Percentiles rank a stretch among this genome's conserved stretches.
Conservation (phyloP, 202 grass and related monocot species). For the Saccharum hybrid region DNA sequence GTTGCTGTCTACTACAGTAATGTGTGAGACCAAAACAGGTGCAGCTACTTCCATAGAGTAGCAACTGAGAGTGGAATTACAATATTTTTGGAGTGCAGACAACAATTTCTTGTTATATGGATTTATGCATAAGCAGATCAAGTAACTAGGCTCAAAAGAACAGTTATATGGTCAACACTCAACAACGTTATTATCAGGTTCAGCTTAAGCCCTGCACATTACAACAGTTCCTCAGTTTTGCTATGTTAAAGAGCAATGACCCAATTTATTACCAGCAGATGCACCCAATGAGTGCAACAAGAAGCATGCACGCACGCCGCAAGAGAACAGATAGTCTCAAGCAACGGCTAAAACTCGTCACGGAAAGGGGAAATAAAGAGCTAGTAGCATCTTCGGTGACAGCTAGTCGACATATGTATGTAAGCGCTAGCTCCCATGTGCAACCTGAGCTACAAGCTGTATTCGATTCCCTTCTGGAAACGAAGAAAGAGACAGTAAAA, state of each 20-base stretch:
- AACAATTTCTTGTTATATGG: neutral
- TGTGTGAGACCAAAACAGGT: slow-evolving; percentile 17
- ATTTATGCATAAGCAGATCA: too few species aligned
- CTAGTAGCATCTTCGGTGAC: neutral
- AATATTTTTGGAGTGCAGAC: neutral
- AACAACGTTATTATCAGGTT: too few species aligned
- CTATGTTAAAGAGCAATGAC: too few species aligned
- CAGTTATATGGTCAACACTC: too few species aligned
- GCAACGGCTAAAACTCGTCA: neutral
- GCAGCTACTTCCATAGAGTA: slow-evolving; percentile 11
- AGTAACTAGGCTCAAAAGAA: too few species aligned
- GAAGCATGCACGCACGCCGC: neutral
- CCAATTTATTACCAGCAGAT: too few species aligned
- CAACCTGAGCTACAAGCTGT: neutral
- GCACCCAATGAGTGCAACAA: neutral
- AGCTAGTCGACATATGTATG: neutral
- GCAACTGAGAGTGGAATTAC: neutral
- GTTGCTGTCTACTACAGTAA: neutral
- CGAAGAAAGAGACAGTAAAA: neutral
- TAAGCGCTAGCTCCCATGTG: neutral
- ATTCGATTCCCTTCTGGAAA: neutral
- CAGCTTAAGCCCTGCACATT: too few species aligned
- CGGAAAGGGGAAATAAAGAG: neutral
- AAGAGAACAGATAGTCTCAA: neutral
- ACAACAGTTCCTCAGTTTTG: too few species aligned